A percentile compares a stretch with the other conserved stretches of the same genome.
phyloP scores from a whole-genome alignment of 2,329 filamentous ascomycete species.

The Venturia aucupariae region DNA sequence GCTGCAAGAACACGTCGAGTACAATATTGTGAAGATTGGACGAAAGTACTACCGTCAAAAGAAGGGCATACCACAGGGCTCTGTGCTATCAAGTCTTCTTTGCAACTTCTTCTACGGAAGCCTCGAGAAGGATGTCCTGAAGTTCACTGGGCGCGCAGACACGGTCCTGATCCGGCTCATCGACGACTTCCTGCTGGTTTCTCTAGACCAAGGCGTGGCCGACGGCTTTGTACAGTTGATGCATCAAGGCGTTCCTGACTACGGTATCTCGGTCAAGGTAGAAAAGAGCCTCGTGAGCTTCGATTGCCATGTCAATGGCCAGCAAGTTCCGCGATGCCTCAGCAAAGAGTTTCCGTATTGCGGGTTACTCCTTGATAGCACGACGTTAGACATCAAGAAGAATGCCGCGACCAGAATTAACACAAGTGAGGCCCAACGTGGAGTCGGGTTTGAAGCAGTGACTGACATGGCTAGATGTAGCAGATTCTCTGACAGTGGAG shows the following conservation, averaged over 20 bases:
- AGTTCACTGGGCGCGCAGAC: conserved; percentile 52
- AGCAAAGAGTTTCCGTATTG: conserved; percentile 74
- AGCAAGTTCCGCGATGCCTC: conserved; percentile 31
- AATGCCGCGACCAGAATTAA: conserved; percentile 23
- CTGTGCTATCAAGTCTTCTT: conserved; percentile 72
- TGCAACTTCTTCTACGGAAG: conserved; percentile 97
- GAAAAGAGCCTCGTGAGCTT: conserved; percentile 84
- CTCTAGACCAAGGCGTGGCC: conserved; percentile 57
- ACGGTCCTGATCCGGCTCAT: conserved; percentile 72
- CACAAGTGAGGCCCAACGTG: background rate
- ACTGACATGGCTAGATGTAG: conserved; percentile 34
- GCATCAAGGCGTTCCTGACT: conserved; percentile 68
- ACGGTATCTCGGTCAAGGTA: conserved; percentile 69
- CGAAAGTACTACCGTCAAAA: conserved; percentile 84
- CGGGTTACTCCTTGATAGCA: conserved; percentile 65
- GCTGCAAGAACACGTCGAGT: conserved; percentile 67
- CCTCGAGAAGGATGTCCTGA: conserved; percentile 61
- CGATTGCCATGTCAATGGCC: conserved; percentile 50
- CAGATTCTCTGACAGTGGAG: conserved; percentile 72
- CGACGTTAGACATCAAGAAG: conserved; percentile 60
- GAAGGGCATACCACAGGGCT: conserved; percentile 86
- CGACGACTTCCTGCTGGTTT: conserved; percentile 90
- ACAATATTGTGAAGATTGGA: conserved; percentile 80
- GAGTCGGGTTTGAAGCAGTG: background rate
- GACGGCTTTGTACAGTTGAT: conserved; percentile 66